Conservation (phyloP, 1,284 basidiomycete species). For the Cryptococcus depauperatus region DNA sequence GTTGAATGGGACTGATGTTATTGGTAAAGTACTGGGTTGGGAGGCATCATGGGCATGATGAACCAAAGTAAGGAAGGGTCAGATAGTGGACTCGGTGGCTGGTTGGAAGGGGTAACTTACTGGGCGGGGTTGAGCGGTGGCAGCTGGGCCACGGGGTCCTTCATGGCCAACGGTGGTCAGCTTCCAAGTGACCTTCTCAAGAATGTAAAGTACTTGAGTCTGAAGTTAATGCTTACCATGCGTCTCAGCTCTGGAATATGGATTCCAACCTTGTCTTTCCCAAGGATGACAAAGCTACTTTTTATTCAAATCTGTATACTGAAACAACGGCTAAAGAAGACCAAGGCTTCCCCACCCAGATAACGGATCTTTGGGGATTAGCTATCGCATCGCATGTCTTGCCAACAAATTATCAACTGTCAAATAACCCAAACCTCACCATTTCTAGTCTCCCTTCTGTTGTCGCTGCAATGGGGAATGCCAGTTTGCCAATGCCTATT, state of each 20-base stretch:
- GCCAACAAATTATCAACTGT: slow-evolving; percentile 33
- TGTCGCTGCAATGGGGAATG: slow-evolving; percentile 26
- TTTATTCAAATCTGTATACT: slow-evolving; percentile 43
- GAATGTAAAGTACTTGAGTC: slow-evolving; percentile 21
- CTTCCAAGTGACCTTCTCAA: slow-evolving; percentile 33
- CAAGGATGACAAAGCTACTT: slow-evolving; percentile 37
- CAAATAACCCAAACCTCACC: slow-evolving; percentile 40
- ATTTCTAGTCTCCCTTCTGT: slow-evolving; percentile 25
- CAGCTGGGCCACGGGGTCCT: slow-evolving; percentile 40
- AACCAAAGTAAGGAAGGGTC: slow-evolving; percentile 23
- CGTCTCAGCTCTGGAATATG: slow-evolving; percentile 43
- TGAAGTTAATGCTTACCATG: background rate
- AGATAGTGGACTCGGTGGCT: slow-evolving; percentile 34
- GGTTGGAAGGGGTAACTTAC: slow-evolving; percentile 40
- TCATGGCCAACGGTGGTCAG: slow-evolving; percentile 37
- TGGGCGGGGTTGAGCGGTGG: slow-evolving; percentile 43
- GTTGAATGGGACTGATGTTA: background rate
- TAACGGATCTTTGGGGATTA: slow-evolving; percentile 43
- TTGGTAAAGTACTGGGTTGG: slow-evolving; percentile 13
- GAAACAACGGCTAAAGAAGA: slow-evolving; percentile 39
- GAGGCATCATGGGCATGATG: slow-evolving; percentile 20
- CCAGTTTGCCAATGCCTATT: slow-evolving; percentile 42
- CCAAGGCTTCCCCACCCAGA: slow-evolving; percentile 39
- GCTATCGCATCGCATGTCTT: slow-evolving; percentile 42
- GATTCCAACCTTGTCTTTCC: slow-evolving; percentile 47